Conservation (phyloP, 2,329 filamentous ascomycete genomes). For the Monosporascus sp. region DNA sequence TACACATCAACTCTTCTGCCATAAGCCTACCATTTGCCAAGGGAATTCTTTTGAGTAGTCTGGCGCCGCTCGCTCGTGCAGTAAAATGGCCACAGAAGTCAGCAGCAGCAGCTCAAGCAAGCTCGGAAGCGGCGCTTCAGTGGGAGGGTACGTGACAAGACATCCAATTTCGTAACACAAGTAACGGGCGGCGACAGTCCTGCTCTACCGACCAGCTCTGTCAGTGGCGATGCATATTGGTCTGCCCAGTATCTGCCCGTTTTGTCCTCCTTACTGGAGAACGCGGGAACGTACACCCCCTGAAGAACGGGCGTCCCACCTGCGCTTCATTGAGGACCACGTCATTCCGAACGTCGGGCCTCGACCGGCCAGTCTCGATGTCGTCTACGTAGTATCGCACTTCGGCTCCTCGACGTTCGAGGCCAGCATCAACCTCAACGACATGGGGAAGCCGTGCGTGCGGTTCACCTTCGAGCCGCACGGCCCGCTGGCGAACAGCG, state of each 20-base stretch:
- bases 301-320: not conserved
- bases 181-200: not conserved
- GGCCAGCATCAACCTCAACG: constrained; percentile 10
- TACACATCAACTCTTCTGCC: not conserved
- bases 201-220: not conserved
- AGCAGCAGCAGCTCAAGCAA: not conserved
- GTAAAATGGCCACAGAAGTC: not conserved
- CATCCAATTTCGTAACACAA: not conserved
- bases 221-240: not conserved
- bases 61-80: not conserved
- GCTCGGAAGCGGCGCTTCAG: not conserved
- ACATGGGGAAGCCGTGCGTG: constrained; percentile 7
- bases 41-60: not conserved
- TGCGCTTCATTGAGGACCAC: not conserved
- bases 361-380: not conserved
- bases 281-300: not conserved
- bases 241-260: not conserved
- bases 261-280: not conserved
- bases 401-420: constrained; percentile 6
- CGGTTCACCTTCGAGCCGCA: constrained; percentile 12
- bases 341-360: not conserved
- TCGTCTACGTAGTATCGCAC: not conserved
- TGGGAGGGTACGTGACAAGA: not conserved
- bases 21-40: not conserved
- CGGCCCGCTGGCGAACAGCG: constrained; percentile 5